These are phyloP conservation scores for Tolypocladium pustulatum DNA, from an alignment of 2,329 filamentous ascomycete species.

Conservation along the genomic window DNA sequence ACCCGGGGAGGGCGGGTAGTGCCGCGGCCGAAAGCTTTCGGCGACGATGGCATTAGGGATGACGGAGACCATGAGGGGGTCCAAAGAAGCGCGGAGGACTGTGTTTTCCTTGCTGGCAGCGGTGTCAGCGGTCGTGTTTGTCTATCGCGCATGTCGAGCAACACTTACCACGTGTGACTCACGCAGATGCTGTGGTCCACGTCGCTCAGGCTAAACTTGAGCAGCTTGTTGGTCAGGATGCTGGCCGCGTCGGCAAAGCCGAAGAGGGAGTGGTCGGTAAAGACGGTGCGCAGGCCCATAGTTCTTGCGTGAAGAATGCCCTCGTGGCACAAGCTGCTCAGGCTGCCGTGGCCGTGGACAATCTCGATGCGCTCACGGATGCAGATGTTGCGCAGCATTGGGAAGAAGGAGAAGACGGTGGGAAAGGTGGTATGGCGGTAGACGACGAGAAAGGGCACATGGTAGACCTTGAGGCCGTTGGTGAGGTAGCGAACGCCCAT, in stretches of 20 bases:
- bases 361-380: constrained; percentile 93
- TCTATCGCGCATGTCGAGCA: too few species aligned
- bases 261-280: constrained; percentile 95
- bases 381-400: constrained; percentile 92
- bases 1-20: constrained; percentile 24
- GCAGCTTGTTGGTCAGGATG: constrained; percentile 90
- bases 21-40: constrained; percentile 75
- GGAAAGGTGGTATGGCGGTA: constrained; percentile 91
- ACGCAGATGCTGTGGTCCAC: constrained; percentile 98
- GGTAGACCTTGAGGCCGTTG: constrained; percentile 96
- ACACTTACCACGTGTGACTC: constrained; percentile 80
- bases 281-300: constrained; percentile 92
- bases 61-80: constrained; percentile 93
- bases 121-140: not conserved
- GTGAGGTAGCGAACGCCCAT: constrained; percentile 92
- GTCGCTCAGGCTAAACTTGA: constrained; percentile 93
- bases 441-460: constrained; percentile 91
- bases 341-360: constrained; percentile 90
- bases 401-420: constrained; percentile 97
- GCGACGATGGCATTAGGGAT: constrained; percentile 97
- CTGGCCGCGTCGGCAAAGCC: constrained; percentile 94
- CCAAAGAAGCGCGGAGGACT: constrained; percentile 83
- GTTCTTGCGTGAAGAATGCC: constrained; percentile 89
- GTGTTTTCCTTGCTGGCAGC: constrained; percentile 87
- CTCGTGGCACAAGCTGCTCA: constrained; percentile 90